Percentiles rank a stretch among this genome's conserved stretches.
These are phyloP conservation scores for Tricholoma furcatifolium DNA, from an alignment of 768 basidiomycete genomes.

Conservation along the genomic window DNA sequence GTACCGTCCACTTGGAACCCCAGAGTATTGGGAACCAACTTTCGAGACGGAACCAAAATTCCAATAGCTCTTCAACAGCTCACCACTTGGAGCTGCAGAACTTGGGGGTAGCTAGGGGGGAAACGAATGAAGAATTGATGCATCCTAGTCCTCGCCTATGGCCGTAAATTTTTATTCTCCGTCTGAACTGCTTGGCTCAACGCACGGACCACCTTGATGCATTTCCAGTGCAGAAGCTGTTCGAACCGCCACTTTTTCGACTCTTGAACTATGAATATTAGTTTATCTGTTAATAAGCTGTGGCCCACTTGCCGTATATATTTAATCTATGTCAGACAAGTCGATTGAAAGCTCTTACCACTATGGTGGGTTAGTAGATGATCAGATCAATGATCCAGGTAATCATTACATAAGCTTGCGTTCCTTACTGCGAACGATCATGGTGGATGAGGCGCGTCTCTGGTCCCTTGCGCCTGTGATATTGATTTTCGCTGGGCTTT, in stretches of 20 bases:
- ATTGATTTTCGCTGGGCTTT: slow-evolving; percentile 44
- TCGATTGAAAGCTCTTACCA: too few relatives aligned
- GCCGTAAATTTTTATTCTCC: slow-evolving; percentile 22
- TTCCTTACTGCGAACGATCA: not conserved
- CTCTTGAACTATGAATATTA: not conserved
- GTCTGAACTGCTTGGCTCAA: slow-evolving; percentile 14
- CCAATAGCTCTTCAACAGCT: not conserved
- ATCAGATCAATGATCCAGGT: too few relatives aligned
- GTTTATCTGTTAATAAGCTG: too few relatives aligned
- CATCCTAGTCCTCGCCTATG: slow-evolving; percentile 13
- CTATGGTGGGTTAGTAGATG: too few relatives aligned
- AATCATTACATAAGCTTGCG: not conserved
- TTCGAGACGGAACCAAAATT: slow-evolving; percentile 7
- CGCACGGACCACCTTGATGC: slow-evolving; percentile 17
- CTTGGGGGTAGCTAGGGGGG: slow-evolving; percentile 1
- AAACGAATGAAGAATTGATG: slow-evolving; percentile 5
- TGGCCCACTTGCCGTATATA: too few relatives aligned
- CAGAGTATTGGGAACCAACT: slow-evolving; percentile 24
- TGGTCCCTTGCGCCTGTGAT: slow-evolving; percentile 40
- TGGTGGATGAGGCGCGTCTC: slow-evolving; percentile 19
- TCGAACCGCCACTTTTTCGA: not conserved
- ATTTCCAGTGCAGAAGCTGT: not conserved
- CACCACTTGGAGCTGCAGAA: not conserved
- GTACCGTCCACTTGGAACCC: slow-evolving; percentile 28
- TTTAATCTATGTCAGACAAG: too few relatives aligned